Percentiles rank a stretch among this genome's conserved stretches.
These are phyloP conservation scores for Mariannaea sp. DNA, from an alignment of 2,329 filamentous ascomycete genomes.

Conservation along the genomic window DNA sequence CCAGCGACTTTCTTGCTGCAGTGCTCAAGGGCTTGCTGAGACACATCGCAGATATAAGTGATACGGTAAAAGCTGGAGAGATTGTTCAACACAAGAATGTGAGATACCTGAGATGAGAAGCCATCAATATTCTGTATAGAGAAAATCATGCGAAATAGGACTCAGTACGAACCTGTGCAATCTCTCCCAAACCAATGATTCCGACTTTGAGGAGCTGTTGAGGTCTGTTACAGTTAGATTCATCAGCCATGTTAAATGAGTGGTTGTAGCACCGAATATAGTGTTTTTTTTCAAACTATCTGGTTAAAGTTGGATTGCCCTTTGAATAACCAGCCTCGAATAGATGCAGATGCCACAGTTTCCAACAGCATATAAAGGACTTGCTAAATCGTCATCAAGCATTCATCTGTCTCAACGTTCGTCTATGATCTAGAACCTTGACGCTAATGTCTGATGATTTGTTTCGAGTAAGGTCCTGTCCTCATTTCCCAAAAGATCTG, in stretches of 20 bases:
- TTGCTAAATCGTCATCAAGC: not conserved
- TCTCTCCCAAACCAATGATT: conserved; percentile 19
- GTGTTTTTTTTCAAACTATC: not conserved
- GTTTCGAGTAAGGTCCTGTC: not conserved
- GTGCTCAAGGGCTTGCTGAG: conserved; percentile 38
- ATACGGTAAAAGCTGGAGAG: conserved; percentile 51
- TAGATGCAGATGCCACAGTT: not conserved
- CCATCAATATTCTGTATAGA: not conserved
- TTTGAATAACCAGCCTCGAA: not conserved
- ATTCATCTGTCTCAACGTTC: not conserved
- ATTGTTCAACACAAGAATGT: conserved; percentile 55
- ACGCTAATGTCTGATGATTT: not conserved
- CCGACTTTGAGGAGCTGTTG: conserved; percentile 13
- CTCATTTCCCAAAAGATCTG: not conserved
- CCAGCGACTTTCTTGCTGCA: conserved; percentile 34
- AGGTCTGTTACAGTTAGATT: not conserved
- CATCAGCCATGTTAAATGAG: conserved; percentile 5
- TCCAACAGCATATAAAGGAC: conserved; percentile 6
- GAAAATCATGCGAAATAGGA: too few relatives aligned
- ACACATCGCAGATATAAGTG: conserved; percentile 58
- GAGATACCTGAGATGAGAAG: conserved; percentile 50
- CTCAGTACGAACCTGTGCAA: conserved; percentile 15
- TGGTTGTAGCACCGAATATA: not conserved
- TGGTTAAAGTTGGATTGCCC: not conserved
- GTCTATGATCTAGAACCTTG: not conserved